phyloP scores from a whole-genome alignment of 495 filamentous ascomycete genomes.

The Trichoderma parareesei region DNA sequence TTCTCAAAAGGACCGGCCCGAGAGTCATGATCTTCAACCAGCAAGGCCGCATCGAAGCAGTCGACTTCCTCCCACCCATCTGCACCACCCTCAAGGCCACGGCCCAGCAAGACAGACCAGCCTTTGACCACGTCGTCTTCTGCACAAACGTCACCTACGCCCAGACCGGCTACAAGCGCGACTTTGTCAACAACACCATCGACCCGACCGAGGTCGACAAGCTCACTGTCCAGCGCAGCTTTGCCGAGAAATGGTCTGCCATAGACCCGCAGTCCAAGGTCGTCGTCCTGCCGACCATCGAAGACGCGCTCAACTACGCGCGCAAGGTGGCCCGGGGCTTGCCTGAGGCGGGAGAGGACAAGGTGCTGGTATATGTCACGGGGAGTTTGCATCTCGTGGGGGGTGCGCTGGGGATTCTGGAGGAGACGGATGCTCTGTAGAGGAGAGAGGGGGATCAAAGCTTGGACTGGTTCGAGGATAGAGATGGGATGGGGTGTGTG shows the following conservation, averaged over 20 bases:
- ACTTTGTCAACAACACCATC: conserved; percentile 70
- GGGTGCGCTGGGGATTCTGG: conserved; percentile 44
- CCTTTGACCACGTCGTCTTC: conserved; percentile 79
- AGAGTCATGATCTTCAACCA: conserved; percentile 94
- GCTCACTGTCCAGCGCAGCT: conserved; percentile 63
- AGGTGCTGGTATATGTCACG: conserved; percentile 46
- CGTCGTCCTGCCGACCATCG: conserved; percentile 65
- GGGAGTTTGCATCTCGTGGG: conserved; percentile 57
- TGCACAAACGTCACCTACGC: conserved; percentile 81
- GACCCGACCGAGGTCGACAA: conserved; percentile 57
- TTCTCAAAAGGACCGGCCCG: conserved; percentile 19
- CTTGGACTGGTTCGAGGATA: background rate
- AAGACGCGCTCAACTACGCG: conserved; percentile 71
- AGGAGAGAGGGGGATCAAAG: background rate
- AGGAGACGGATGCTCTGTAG: conserved; percentile 35
- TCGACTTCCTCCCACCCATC: conserved; percentile 60
- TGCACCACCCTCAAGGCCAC: conserved; percentile 37
- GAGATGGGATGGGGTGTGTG: background rate
- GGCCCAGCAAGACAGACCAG: conserved; percentile 29
- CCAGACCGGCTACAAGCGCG: conserved; percentile 57
- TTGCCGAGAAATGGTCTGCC: conserved; percentile 63
- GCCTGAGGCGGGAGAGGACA: conserved; percentile 17
- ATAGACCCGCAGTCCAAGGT: conserved; percentile 56
- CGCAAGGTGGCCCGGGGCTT: conserved; percentile 37
- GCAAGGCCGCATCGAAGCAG: conserved; percentile 74